These are phyloP conservation scores for Yarrowia osloensis DNA, from an alignment of 805 yeast species.

Conservation along the genomic window DNA sequence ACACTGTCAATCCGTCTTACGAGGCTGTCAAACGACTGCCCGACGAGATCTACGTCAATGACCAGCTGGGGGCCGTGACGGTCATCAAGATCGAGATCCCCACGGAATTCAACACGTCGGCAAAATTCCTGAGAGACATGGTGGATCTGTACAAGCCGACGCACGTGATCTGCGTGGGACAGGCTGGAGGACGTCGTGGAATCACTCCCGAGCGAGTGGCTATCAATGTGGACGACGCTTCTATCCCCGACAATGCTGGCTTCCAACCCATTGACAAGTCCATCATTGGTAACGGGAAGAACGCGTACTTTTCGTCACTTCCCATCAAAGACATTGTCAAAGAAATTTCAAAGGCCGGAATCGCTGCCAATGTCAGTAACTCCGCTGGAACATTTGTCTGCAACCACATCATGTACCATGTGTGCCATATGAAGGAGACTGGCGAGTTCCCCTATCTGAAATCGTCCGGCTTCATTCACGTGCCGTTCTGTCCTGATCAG, in stretches of 20 bases:
- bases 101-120: slow-evolving; percentile 14
- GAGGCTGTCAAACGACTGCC: slow-evolving; percentile 25
- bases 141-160: neutral
- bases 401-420: slow-evolving; percentile 21
- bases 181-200: slow-evolving; percentile 28
- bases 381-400: slow-evolving; percentile 24
- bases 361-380: neutral
- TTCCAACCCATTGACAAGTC: neutral
- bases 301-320: neutral
- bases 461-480: slow-evolving; percentile 10
- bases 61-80: neutral
- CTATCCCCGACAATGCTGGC: slow-evolving; percentile 12
- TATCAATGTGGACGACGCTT: slow-evolving; percentile 14
- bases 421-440: slow-evolving; percentile 1
- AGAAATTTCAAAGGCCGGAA: neutral
- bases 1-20: slow-evolving; percentile 11
- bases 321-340: neutral
- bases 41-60: slow-evolving; percentile 4
- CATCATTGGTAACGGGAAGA: neutral
- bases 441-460: slow-evolving; percentile 3
- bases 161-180: slow-evolving; percentile 9
- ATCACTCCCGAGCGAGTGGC: slow-evolving; percentile 24
- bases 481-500: slow-evolving; percentile 4
- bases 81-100: slow-evolving; percentile 11
- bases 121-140: neutral